Evolutionary conservation across 805 yeast genomes (phyloP).

Genomic region (Metschnikowia corniflorae): DNA sequence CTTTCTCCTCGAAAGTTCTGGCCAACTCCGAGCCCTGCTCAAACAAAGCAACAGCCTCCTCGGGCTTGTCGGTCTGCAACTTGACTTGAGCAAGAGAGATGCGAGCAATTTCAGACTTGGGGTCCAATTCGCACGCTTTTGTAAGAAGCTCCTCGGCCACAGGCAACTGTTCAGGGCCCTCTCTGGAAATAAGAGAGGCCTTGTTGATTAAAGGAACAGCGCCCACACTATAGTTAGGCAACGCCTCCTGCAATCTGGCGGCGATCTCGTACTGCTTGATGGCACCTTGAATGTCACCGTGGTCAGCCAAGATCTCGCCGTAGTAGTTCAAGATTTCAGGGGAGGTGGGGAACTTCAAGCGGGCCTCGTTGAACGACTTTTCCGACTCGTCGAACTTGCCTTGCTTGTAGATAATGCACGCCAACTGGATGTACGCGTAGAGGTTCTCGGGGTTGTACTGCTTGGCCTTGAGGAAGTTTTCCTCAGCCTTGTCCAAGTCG

Average conservation of each 20-base stretch:
- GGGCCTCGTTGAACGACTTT: constrained; percentile 64
- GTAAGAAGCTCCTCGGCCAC: constrained; percentile 64
- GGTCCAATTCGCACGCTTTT: constrained; percentile 78
- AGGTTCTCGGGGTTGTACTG: constrained; percentile 71
- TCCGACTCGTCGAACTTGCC: constrained; percentile 59
- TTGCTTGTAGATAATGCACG: constrained; percentile 84
- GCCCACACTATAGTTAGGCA: constrained; percentile 72
- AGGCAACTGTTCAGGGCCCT: constrained; percentile 43
- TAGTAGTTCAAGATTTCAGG: constrained; percentile 94
- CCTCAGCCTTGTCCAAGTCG: constrained; percentile 67
- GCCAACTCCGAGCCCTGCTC: constrained; percentile 80
- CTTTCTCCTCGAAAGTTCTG: constrained; percentile 80
- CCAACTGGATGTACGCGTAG: constrained; percentile 86
- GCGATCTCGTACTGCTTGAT: constrained; percentile 82
- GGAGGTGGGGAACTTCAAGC: constrained; percentile 72
- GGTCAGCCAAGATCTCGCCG: constrained; percentile 89
- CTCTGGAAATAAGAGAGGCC: constrained; percentile 67
- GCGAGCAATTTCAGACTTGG: constrained; percentile 84
- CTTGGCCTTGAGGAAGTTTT: constrained; percentile 72
- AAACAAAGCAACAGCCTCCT: constrained; percentile 76
- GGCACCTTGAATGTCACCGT: constrained; percentile 69
- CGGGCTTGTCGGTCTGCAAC: constrained; percentile 76
- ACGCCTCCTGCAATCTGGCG: constrained; percentile 70
- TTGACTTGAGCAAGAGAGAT: constrained; percentile 89
- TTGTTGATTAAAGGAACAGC: constrained; percentile 87